Percentiles rank a stretch among this genome's conserved stretches.
phyloP scores from a whole-genome alignment of 768 basidiomycete genomes.

The Amanita exitialis region DNA sequence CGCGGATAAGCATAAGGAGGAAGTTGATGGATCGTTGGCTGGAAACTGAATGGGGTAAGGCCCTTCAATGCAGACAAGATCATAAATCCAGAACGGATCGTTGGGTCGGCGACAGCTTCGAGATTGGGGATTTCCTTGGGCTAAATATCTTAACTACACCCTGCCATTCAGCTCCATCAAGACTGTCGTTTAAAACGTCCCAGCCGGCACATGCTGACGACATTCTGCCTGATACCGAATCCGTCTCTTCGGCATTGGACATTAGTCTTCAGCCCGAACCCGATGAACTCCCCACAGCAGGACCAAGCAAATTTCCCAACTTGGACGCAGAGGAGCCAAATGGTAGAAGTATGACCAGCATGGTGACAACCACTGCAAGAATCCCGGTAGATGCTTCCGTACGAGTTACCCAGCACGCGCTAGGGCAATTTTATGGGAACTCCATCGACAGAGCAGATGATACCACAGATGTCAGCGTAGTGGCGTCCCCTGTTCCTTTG shows the following conservation, averaged over 20 bases:
- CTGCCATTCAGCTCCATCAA: slow-evolving; percentile 8
- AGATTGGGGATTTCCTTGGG: slow-evolving; percentile 69
- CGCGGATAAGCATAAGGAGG: slow-evolving; percentile 38
- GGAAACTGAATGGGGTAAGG: slow-evolving; percentile 54
- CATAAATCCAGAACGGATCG: slow-evolving; percentile 19
- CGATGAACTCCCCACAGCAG: not conserved
- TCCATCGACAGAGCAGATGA: not conserved
- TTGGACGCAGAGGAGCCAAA: not conserved
- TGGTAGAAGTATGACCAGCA: not conserved
- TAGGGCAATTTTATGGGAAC: not conserved
- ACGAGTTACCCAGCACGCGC: not conserved
- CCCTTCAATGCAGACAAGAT: slow-evolving; percentile 26
- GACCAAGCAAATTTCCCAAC: not conserved
- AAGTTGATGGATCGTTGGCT: slow-evolving; percentile 56
- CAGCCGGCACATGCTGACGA: not conserved
- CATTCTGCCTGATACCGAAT: no score
- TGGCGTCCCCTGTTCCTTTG: slow-evolving; percentile 9
- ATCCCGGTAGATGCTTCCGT: not conserved
- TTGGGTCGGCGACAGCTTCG: slow-evolving; percentile 72
- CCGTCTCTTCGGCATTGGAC: not conserved
- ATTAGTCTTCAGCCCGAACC: not conserved
- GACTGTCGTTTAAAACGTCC: not conserved
- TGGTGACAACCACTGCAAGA: not conserved
- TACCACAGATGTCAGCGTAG: not conserved
- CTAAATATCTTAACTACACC: slow-evolving; percentile 39